phyloP scores from a whole-genome alignment of 306 rosid genomes.

The Phaseolus lunatus region DNA sequence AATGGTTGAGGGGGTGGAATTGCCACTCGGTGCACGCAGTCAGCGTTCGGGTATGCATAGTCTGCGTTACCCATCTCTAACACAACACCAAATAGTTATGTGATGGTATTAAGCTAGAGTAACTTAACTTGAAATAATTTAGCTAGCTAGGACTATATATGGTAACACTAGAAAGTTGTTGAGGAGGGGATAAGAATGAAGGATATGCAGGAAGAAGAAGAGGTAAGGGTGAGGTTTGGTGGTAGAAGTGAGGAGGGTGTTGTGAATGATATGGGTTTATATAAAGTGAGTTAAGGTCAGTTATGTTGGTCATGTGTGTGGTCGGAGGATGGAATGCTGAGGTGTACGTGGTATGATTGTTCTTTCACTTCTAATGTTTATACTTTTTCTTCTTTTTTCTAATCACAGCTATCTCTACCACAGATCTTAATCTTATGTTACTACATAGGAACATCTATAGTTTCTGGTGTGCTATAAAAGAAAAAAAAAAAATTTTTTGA shows the following conservation, averaged over 20 bases:
- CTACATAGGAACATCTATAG: not conserved
- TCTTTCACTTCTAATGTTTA: not conserved
- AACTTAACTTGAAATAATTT: not conserved
- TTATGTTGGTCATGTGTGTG: slow-evolving; percentile 19
- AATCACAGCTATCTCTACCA: not conserved
- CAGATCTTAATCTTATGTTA: not conserved
- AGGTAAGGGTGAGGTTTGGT: not conserved
- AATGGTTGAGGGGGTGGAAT: slow-evolving; percentile 82
- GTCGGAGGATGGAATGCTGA: not conserved
- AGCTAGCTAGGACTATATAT: not conserved
- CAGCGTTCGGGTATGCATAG: slow-evolving; percentile 42
- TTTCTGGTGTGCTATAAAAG: not conserved
- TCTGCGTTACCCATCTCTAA: slow-evolving; percentile 65
- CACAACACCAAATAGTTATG: not conserved
- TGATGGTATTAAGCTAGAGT: not conserved
- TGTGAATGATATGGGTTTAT: slow-evolving; percentile 37
- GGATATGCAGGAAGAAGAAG: not conserved
- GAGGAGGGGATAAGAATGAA: slow-evolving; percentile 9
- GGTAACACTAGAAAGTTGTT: not conserved
- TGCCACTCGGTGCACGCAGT: slow-evolving; percentile 55
- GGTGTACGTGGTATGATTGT: not conserved
- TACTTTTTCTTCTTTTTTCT: not conserved
- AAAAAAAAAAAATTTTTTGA: too few relatives aligned
- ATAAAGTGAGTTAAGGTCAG: not conserved
- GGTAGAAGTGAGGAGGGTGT: not conserved